Evolutionary conservation across 2,329 filamentous ascomycete genomes (phyloP).

Genomic region (Verticillium dahliae): DNA sequence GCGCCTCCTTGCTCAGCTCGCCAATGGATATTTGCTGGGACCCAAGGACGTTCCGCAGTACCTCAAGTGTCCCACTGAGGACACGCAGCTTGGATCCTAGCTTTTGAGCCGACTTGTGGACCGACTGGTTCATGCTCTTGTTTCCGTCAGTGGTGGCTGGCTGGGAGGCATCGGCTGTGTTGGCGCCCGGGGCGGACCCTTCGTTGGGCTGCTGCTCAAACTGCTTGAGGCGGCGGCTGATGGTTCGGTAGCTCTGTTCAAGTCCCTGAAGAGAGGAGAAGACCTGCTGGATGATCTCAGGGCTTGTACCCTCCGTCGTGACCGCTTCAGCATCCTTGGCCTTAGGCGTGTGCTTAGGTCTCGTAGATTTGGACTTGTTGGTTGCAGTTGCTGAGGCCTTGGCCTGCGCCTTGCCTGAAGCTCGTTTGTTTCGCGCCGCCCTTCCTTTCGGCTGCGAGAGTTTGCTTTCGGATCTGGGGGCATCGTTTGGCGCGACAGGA

Average conservation of each 20-base stretch:
- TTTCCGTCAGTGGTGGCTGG: background rate
- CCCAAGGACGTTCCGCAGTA: constrained; percentile 29
- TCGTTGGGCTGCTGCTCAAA: background rate
- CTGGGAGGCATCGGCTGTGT: background rate
- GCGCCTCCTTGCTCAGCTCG: constrained; percentile 5
- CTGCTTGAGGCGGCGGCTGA: background rate
- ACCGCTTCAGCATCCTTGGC: constrained; percentile 3
- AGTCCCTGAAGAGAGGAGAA: constrained; percentile 4
- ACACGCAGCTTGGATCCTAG: constrained; percentile 16
- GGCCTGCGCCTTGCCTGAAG: background rate
- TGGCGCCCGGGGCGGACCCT: background rate
- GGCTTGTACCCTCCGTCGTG: background rate
- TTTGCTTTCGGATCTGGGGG: background rate
- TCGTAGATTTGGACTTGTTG: constrained; percentile 7
- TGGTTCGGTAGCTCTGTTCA: constrained; percentile 3
- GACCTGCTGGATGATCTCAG: constrained; percentile 6
- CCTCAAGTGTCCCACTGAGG: constrained; percentile 27
- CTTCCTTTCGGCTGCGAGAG: background rate
- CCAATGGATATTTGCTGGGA: constrained; percentile 15
- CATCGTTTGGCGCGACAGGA: background rate
- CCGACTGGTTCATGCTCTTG: background rate
- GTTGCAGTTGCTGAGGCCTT: background rate
- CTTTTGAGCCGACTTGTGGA: background rate
- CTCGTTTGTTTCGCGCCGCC: constrained; percentile 3
- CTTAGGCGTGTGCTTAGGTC: constrained; percentile 1